Evolutionary conservation across 305 asterid genomes (phyloP).

Genomic region (Plantago lanceolata): DNA sequence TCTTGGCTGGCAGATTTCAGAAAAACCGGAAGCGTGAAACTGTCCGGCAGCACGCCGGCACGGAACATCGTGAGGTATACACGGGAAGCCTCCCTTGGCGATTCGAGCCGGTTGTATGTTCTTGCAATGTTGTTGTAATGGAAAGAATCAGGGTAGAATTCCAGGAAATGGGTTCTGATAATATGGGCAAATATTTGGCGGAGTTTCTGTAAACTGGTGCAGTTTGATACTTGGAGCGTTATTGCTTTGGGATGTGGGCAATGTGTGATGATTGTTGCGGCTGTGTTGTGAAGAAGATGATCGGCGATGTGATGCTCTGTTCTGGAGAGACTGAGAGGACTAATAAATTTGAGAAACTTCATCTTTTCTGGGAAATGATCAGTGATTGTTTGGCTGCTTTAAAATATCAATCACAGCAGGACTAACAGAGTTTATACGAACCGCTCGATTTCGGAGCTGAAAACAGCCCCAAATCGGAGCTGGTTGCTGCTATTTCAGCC

Average conservation of each 20-base stretch:
- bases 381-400: too few relatives aligned
- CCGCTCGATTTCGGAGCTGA: too few relatives aligned
- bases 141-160: conserved; percentile 44
- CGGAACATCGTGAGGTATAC: conserved; percentile 54
- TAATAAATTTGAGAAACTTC: too few relatives aligned
- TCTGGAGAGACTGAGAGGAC: too few relatives aligned
- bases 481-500: too few relatives aligned
- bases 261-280: background rate
- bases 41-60: conserved; percentile 51
- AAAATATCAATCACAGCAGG: too few relatives aligned
- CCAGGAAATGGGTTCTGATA: conserved; percentile 51
- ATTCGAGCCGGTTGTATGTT: conserved; percentile 45
- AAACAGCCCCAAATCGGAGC: too few relatives aligned
- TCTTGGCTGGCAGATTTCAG: conserved; percentile 46
- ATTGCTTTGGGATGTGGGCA: conserved; percentile 25
- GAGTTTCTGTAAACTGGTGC: conserved; percentile 41
- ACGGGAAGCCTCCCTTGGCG: conserved; percentile 50
- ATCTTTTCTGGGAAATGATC: too few relatives aligned
- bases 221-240: conserved; percentile 48
- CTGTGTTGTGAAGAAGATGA: background rate
- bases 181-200: conserved; percentile 46
- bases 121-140: conserved; percentile 75
- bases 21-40: conserved; percentile 59
- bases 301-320: too few relatives aligned
- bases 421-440: too few relatives aligned